Percentiles rank a stretch among this genome's conserved stretches.
These are phyloP conservation scores for Penicillium concentricum DNA, from an alignment of 2,329 filamentous ascomycete genomes.

Conservation along the genomic window DNA sequence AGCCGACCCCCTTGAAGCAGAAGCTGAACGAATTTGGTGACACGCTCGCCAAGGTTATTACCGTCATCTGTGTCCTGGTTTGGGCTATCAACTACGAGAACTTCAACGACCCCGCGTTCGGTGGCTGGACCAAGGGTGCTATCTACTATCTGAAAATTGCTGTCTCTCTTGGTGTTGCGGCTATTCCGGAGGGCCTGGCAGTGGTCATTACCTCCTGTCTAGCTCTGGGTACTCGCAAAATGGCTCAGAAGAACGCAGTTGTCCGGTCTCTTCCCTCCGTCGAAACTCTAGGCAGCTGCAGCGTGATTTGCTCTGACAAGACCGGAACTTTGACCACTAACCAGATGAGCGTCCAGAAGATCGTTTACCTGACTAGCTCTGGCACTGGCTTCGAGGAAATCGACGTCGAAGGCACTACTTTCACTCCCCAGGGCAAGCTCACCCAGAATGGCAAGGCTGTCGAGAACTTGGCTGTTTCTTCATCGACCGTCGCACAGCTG, in stretches of 20 bases:
- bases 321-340: constrained; percentile 97
- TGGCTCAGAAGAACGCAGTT: constrained; percentile 97
- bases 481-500: constrained; percentile 77
- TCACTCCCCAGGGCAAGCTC: constrained; percentile 77
- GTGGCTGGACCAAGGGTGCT: constrained; percentile 91
- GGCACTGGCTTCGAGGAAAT: constrained; percentile 78
- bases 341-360: constrained; percentile 96
- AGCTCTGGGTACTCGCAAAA: constrained; percentile 92
- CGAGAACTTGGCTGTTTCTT: constrained; percentile 67
- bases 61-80: constrained; percentile 90
- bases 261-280: constrained; percentile 95
- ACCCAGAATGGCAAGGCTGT: constrained; percentile 66
- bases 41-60: constrained; percentile 94
- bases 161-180: constrained; percentile 94
- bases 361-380: constrained; percentile 75
- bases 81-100: constrained; percentile 99
- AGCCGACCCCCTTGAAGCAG: constrained; percentile 95
- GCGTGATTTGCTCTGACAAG: constrained; percentile 99
- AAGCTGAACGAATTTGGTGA: constrained; percentile 99
- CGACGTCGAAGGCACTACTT: constrained; percentile 89
- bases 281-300: constrained; percentile 97
- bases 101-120: constrained; percentile 92
- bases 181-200: constrained; percentile 94
- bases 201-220: constrained; percentile 99
- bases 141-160: constrained; percentile 99